phyloP scores from a whole-genome alignment of 2,329 filamentous ascomycete species.

The Penicillium sp. region DNA sequence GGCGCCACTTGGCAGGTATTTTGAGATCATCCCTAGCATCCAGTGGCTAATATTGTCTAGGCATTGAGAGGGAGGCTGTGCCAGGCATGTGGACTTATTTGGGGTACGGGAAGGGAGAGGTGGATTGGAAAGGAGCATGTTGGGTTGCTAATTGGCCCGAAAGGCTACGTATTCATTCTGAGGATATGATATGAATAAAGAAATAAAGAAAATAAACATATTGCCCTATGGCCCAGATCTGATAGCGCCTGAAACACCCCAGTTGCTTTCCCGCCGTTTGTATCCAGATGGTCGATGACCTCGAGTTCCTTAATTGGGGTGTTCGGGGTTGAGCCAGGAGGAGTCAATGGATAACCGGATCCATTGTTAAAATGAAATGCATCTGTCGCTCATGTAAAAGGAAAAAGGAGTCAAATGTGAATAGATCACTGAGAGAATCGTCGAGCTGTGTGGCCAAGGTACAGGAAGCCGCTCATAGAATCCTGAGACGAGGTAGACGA shows the following conservation, averaged over 20 bases:
- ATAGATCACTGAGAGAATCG: constrained; percentile 11
- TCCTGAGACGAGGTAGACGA: constrained; percentile 23
- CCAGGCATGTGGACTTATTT: constrained; percentile 1
- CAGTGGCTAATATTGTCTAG: constrained; percentile 12
- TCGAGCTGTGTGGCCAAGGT: constrained; percentile 25
- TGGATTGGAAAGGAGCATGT: not conserved
- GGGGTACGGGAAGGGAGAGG: not conserved
- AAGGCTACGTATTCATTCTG: constrained; percentile 4
- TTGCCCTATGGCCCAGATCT: constrained; percentile 8
- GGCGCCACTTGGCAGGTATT: constrained; percentile 24
- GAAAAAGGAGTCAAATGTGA: not conserved
- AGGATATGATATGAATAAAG: not conserved
- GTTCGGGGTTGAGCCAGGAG: constrained; percentile 4
- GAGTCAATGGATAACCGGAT: constrained; percentile 8
- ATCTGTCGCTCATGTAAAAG: constrained; percentile 16
- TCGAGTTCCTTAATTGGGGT: not conserved
- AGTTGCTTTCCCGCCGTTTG: constrained; percentile 10
- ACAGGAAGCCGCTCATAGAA: constrained; percentile 27
- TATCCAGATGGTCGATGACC: not conserved
- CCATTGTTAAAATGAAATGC: constrained; percentile 10
- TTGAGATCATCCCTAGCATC: constrained; percentile 18
- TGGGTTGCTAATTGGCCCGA: constrained; percentile 11
- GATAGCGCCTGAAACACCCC: constrained; percentile 19
- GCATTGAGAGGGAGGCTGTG: constrained; percentile 9
- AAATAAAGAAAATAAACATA: constrained; percentile 4